Conservation (phyloP, 306 rosid genomes). For the Quillaja saponaria region DNA sequence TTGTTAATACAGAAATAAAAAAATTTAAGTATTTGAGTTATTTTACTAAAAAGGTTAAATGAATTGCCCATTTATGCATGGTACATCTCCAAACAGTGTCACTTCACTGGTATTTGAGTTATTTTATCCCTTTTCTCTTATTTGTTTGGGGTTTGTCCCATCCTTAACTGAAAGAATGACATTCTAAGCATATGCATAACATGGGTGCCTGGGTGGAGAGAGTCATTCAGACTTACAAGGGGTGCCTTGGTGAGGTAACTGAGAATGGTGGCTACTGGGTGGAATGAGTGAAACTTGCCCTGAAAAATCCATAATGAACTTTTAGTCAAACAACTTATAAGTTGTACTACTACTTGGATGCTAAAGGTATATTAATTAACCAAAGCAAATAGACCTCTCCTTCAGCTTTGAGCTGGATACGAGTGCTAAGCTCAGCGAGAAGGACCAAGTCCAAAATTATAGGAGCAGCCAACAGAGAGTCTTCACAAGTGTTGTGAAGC, state of each 20-base stretch:
- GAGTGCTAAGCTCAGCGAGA: constrained; percentile 96
- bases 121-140: not conserved
- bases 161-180: not conserved
- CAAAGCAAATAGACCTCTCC: constrained; percentile 60
- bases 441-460: constrained; percentile 94
- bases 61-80: too few species aligned
- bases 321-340: not conserved
- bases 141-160: not conserved
- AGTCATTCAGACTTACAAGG: constrained; percentile 58
- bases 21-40: not conserved
- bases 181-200: not conserved
- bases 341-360: constrained; percentile 1
- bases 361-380: not conserved
- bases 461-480: constrained; percentile 97
- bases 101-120: too few species aligned
- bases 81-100: too few species aligned
- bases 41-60: not conserved
- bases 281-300: constrained; percentile 95
- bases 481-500: constrained; percentile 99
- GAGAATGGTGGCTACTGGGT: constrained; percentile 92
- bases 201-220: not conserved
- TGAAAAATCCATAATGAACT: constrained; percentile 36
- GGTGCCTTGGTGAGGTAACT: constrained; percentile 98
- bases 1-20: not conserved
- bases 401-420: constrained; percentile 86